Evolutionary conservation across 768 basidiomycete genomes (phyloP).

Genomic region (Chalciporus piperatus): DNA sequence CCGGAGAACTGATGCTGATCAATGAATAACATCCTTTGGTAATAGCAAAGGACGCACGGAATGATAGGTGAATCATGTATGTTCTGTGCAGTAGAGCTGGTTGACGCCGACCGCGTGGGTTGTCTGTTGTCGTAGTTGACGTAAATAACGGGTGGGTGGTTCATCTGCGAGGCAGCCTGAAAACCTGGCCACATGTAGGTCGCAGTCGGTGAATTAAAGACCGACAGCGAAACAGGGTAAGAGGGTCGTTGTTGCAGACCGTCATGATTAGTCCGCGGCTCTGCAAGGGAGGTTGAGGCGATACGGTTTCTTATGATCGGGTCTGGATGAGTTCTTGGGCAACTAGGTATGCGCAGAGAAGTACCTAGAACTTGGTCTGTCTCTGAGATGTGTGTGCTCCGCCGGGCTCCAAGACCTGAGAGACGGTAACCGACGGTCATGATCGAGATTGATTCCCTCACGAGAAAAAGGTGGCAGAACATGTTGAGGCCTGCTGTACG

Average conservation of each 20-base stretch:
- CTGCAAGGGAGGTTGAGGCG: slow-evolving; percentile 21
- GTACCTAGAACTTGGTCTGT: slow-evolving; percentile 28
- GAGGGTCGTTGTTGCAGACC: slow-evolving; percentile 26
- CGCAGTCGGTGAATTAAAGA: slow-evolving; percentile 43
- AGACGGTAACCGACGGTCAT: slow-evolving; percentile 31
- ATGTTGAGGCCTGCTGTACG: slow-evolving; percentile 34
- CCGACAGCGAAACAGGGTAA: slow-evolving; percentile 34
- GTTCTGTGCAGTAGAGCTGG: slow-evolving; percentile 29
- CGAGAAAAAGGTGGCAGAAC: slow-evolving; percentile 32
- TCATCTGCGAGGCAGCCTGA: slow-evolving; percentile 43
- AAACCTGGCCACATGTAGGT: slow-evolving; percentile 49
- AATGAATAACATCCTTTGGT: slow-evolving; percentile 12
- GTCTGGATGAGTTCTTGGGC: slow-evolving; percentile 18
- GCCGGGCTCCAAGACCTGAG: slow-evolving; percentile 30
- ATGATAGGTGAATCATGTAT: slow-evolving; percentile 27
- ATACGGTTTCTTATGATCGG: slow-evolving; percentile 18
- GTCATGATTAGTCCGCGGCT: slow-evolving; percentile 22
- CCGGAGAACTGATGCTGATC: slow-evolving; percentile 26
- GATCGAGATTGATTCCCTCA: slow-evolving; percentile 32
- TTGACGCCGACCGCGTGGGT: slow-evolving; percentile 31
- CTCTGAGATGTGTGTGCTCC: slow-evolving; percentile 20
- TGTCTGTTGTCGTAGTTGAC: slow-evolving; percentile 34
- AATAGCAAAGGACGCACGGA: slow-evolving; percentile 27
- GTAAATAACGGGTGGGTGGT: slow-evolving; percentile 38
- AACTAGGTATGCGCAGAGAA: slow-evolving; percentile 5